Evolutionary conservation across 2,329 filamentous ascomycete species (phyloP), one percentile per base, ranked within the genome.

Genomic region (Cadophora gregata): DNA sequence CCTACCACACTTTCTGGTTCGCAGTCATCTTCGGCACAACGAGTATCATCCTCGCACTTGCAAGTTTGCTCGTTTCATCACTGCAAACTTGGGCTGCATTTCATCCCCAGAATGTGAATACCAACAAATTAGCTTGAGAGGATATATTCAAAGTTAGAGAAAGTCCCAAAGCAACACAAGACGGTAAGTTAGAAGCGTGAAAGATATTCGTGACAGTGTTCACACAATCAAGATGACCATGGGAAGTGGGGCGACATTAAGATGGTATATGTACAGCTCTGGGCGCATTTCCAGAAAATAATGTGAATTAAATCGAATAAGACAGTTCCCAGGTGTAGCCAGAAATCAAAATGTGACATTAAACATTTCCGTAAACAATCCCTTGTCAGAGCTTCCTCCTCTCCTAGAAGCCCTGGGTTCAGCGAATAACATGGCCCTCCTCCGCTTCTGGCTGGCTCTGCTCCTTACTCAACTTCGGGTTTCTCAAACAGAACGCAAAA

Each of bases 401-500:
- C 31, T 38, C n/a, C n/a, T n/a, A n/a, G 29, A 3, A 25, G n/a
- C 3, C n/a, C 7, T 12, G 16, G 10, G 9, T 59, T 60, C 56
- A 60, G 16, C 58, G 58, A 31, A 60, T 45, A 24, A 60, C 58
- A 45, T 60, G 58, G 3, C 58, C 58, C 58, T 60, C 58, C 42
- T 60, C 58, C 14, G 58, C 58, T 27, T 60, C 58, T 3, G 58
- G 58, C 38, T 60, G 58, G 10, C 38, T 47, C 38, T 60, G 58
- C 27, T 60, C 36, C 9, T 25, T 36, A 24, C 38, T 48, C 58
- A 60, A 60, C 55, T 74, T 77, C 3, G 82, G 82, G 67, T 85
- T 82, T 21, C 82, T 76, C 62, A 84, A 77, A 31, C 79, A 77
- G 38, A 81, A 72, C 2, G 82, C 75, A 68, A 85, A 85, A 0